phyloP scores from a whole-genome alignment of 768 basidiomycete species.

The Tephrocybe sp. region DNA sequence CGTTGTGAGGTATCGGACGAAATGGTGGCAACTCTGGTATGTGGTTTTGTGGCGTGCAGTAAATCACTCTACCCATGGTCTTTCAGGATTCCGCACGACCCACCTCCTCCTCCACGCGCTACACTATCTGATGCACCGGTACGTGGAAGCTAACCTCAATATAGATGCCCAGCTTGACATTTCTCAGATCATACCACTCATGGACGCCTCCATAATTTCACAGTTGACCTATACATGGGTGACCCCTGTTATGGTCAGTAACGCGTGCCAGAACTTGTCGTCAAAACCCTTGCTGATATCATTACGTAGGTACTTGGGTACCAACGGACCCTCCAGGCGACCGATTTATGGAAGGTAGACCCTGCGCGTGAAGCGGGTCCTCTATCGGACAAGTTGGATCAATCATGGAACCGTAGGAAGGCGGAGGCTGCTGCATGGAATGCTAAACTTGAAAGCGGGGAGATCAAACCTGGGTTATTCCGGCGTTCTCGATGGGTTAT shows the following conservation, averaged over 20 bases:
- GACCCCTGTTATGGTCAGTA: conserved; percentile 51
- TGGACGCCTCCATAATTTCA: conserved; percentile 55
- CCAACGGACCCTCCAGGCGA: conserved; percentile 70
- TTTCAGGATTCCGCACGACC: conserved; percentile 56
- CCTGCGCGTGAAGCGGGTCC: conserved; percentile 44
- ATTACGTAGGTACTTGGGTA: conserved; percentile 54
- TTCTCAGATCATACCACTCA: conserved; percentile 54
- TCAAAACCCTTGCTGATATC: not conserved
- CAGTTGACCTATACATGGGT: conserved; percentile 69
- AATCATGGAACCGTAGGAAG: conserved; percentile 51
- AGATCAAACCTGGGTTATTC: conserved; percentile 39
- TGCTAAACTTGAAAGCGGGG: conserved; percentile 41
- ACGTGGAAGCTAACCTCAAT: conserved; percentile 5
- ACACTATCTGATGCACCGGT: conserved; percentile 58
- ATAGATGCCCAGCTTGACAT: not conserved
- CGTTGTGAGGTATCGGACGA: conserved; percentile 38
- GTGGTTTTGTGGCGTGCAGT: not conserved
- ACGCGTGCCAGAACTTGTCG: not conserved
- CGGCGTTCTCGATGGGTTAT: conserved; percentile 43
- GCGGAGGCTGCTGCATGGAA: conserved; percentile 58
- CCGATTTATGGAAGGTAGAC: conserved; percentile 74
- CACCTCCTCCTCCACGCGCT: conserved; percentile 54
- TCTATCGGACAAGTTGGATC: conserved; percentile 56
- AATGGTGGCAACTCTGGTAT: conserved; percentile 60
- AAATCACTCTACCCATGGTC: not conserved